Percentiles rank a stretch among this genome's conserved stretches.
These are phyloP conservation scores for Fraxinus quadrangulata DNA, from an alignment of 257 asterid species.

Conservation along the genomic window DNA sequence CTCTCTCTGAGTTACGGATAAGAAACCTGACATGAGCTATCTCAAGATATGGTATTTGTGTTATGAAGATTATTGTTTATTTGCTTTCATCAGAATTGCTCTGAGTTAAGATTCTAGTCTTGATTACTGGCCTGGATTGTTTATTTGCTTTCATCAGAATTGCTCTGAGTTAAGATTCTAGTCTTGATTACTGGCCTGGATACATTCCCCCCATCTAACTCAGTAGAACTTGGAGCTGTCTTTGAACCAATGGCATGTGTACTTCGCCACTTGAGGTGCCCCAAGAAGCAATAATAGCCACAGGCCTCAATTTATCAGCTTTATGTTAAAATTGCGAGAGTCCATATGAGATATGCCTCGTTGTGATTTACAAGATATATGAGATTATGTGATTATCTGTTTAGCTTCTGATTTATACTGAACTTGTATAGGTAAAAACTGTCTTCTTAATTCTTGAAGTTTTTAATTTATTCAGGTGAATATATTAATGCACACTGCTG, in stretches of 20 bases:
- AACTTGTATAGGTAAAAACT: conserved; percentile 8
- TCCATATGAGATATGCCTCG: background rate
- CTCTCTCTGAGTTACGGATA: background rate
- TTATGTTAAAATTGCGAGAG: background rate
- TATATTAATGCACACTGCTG: conserved; percentile 63
- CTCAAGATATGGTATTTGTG: background rate
- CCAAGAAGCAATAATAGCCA: background rate
- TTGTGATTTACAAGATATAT: background rate
- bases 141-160: background rate
- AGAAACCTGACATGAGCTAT: background rate
- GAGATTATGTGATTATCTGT: background rate
- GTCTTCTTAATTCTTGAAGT: conserved; percentile 11
- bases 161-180: background rate
- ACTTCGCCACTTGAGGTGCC: background rate
- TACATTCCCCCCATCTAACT: background rate
- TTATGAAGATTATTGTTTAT: background rate
- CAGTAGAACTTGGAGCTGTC: background rate
- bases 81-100: background rate
- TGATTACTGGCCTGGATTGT: background rate
- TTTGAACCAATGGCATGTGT: background rate
- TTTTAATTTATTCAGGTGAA: conserved; percentile 47
- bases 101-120: background rate
- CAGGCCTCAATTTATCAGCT: conserved; percentile 2
- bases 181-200: background rate
- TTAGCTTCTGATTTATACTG: background rate